Percentiles rank a stretch among this genome's conserved stretches.
Evolutionary conservation across 2,329 filamentous ascomycete genomes (phyloP).

Genomic region (Fusarium sp.): DNA sequence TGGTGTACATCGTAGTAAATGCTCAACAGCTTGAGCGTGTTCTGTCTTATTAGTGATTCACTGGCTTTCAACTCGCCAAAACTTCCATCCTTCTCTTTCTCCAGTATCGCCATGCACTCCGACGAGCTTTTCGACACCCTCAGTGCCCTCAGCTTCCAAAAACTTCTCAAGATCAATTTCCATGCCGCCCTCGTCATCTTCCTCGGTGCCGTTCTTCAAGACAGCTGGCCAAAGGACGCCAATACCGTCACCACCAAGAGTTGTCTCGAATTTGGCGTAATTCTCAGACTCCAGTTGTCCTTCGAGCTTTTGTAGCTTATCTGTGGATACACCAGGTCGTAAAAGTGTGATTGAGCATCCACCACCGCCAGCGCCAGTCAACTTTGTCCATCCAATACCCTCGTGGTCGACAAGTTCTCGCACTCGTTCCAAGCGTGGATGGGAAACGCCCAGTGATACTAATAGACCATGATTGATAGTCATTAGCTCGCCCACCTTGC

Average conservation of each 20-base stretch:
- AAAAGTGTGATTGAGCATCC: constrained; percentile 95
- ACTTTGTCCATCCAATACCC: constrained; percentile 94
- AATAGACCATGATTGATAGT: constrained; percentile 93
- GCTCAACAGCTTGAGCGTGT: constrained; percentile 3
- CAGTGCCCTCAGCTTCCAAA: constrained; percentile 81
- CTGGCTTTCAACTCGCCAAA: constrained; percentile 74
- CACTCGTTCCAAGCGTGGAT: constrained; percentile 90
- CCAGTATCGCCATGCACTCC: constrained; percentile 76
- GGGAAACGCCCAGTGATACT: constrained; percentile 91
- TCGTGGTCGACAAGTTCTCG: constrained; percentile 90
- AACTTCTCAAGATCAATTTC: constrained; percentile 91
- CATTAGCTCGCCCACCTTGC: constrained; percentile 85
- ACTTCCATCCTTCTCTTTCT: constrained; percentile 84
- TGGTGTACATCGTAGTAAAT: constrained; percentile 31
- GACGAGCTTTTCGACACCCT: constrained; percentile 87
- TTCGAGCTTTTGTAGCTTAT: constrained; percentile 71
- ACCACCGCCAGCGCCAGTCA: constrained; percentile 94
- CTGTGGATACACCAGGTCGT: constrained; percentile 68
- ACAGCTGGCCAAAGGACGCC: constrained; percentile 95
- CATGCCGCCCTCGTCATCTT: constrained; percentile 82
- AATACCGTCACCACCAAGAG: constrained; percentile 90
- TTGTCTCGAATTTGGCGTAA: constrained; percentile 88
- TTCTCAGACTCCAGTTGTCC: constrained; percentile 73
- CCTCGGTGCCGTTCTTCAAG: constrained; percentile 82
- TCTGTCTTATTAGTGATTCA: constrained; percentile 24